phyloP scores from a whole-genome alignment of 768 basidiomycete genomes.

The Sporobolomyces phaffii region DNA sequence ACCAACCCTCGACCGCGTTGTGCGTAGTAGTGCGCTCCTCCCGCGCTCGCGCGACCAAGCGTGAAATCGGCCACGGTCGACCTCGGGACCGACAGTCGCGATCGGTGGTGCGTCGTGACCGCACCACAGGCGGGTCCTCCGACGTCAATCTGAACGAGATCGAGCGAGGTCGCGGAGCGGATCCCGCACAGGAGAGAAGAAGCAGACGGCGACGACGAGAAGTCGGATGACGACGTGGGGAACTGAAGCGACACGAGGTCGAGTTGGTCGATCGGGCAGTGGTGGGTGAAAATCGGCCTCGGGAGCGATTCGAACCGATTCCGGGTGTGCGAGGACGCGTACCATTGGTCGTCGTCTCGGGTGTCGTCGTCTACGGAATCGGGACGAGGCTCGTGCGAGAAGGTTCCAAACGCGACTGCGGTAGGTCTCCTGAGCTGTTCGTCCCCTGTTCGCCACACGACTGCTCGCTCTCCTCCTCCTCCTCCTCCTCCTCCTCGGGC shows the following conservation, averaged over 20 bases:
- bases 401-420: too few relatives aligned
- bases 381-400: too few relatives aligned
- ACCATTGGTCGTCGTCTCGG: neutral
- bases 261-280: constrained; percentile 22
- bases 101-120: too few relatives aligned
- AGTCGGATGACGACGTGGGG: neutral
- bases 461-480: neutral
- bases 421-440: neutral
- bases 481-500: neutral
- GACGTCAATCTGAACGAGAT: too few relatives aligned
- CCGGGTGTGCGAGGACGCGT: too few relatives aligned
- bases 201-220: neutral
- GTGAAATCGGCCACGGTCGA: constrained; percentile 20
- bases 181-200: constrained; percentile 10
- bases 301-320: neutral
- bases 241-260: constrained; percentile 6
- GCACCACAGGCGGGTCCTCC: too few relatives aligned
- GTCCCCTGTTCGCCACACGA: constrained; percentile 14
- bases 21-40: too few relatives aligned
- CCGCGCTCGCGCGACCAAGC: neutral
- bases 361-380: too few relatives aligned
- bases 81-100: neutral
- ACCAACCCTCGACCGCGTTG: constrained; percentile 14
- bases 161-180: constrained; percentile 20
- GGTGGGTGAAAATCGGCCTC: neutral